Percentiles rank a stretch among this genome's conserved stretches.
Evolutionary conservation across 257 asterid species (phyloP).

Genomic region (Fraxinus cuspidata): DNA sequence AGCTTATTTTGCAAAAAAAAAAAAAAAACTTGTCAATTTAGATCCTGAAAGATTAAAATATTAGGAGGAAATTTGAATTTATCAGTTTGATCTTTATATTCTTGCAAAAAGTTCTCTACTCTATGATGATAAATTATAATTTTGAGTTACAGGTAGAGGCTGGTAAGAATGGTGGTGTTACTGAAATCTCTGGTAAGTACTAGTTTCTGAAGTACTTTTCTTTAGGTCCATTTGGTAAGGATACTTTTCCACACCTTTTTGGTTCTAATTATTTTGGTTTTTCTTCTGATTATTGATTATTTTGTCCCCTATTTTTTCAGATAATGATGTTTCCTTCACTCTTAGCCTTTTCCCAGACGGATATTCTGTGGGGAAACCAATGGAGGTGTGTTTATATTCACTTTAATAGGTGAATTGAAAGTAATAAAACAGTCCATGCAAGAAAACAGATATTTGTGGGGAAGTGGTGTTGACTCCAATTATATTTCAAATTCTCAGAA

Average conservation of each 20-base stretch:
- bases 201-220: neutral
- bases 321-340: slow-evolving; percentile 72
- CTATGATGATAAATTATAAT: slow-evolving; percentile 14
- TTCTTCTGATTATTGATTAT: slow-evolving; percentile 3
- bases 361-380: slow-evolving; percentile 69
- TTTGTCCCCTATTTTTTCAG: slow-evolving; percentile 38
- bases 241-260: neutral
- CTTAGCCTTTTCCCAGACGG: slow-evolving; percentile 82
- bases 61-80: neutral
- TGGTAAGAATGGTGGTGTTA: slow-evolving; percentile 33
- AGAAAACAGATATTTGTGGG: slow-evolving; percentile 10
- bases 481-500: slow-evolving; percentile 46
- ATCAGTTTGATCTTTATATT: neutral
- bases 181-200: slow-evolving; percentile 48
- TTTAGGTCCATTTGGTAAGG: neutral
- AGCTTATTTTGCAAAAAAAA: neutral
- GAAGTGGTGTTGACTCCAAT: slow-evolving; percentile 13
- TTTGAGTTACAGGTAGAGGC: slow-evolving; percentile 42
- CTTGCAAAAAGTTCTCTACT: neutral
- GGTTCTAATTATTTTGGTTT: neutral
- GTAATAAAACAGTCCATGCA: slow-evolving; percentile 3
- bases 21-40: neutral
- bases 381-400: slow-evolving; percentile 58
- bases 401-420: slow-evolving; percentile 19
- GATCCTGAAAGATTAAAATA: neutral